Evolutionary conservation across 2,329 filamentous ascomycete species (phyloP).

Genomic region (Aspergillus proliferans): DNA sequence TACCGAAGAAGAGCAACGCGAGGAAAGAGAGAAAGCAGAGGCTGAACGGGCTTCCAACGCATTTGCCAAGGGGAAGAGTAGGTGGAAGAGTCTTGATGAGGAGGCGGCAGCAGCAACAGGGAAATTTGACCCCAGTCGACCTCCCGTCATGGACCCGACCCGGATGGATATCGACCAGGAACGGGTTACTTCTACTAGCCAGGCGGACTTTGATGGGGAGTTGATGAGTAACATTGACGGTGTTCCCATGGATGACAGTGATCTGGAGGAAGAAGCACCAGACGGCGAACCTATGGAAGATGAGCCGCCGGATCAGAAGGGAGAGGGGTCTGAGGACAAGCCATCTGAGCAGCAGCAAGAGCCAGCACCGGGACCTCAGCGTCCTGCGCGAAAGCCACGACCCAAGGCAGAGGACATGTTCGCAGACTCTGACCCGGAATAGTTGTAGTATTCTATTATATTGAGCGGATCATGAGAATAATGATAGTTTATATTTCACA

Average conservation of each 20-base stretch:
- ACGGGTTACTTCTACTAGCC: slow-evolving; percentile 32
- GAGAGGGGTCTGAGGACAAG: slow-evolving; percentile 12
- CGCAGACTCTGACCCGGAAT: slow-evolving; percentile 63
- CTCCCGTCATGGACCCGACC: slow-evolving; percentile 19
- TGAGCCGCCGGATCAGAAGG: slow-evolving; percentile 25
- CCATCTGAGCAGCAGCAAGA: slow-evolving; percentile 12
- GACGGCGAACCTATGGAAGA: slow-evolving; percentile 46
- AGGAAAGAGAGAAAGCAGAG: slow-evolving; percentile 40
- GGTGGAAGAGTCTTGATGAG: slow-evolving; percentile 44
- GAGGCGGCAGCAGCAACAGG: slow-evolving; percentile 22
- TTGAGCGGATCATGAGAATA: too few species aligned
- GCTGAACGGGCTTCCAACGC: slow-evolving; percentile 31
- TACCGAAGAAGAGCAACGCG: slow-evolving; percentile 40
- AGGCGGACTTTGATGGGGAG: slow-evolving; percentile 37
- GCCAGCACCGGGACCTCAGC: slow-evolving; percentile 23
- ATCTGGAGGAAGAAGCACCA: slow-evolving; percentile 46
- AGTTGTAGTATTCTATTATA: slow-evolving; percentile 7
- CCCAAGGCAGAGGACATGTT: slow-evolving; percentile 83
- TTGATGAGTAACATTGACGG: slow-evolving; percentile 41
- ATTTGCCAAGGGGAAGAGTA: slow-evolving; percentile 38
- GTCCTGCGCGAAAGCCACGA: slow-evolving; percentile 49
- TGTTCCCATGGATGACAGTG: slow-evolving; percentile 42
- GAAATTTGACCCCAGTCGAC: slow-evolving; percentile 23
- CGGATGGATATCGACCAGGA: slow-evolving; percentile 30
- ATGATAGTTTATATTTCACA: too few species aligned